Evolutionary conservation across 2,329 filamentous ascomycete genomes (phyloP), one percentile per base, ranked within the genome.

Genomic region (Penicillium sp.): DNA sequence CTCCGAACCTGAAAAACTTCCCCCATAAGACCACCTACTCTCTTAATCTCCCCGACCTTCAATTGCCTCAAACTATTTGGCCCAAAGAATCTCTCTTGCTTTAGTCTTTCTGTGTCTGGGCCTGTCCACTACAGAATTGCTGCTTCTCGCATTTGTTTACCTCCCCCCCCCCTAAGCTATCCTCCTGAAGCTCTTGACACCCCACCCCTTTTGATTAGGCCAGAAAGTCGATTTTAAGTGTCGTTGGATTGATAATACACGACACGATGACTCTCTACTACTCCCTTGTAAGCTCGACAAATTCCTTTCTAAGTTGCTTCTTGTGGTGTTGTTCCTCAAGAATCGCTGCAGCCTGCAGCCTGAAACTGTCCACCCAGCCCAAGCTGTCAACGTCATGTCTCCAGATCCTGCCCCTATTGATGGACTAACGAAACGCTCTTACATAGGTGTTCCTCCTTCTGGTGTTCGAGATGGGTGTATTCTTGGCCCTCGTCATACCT

Each of bases 11-110:
- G 55, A 58, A 61, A 65, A 67, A 55, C 61, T 62, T 54, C 59
- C 64, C 59, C 61, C 59, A 64, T 70, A 94, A 91, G 90, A 94
- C 70, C 95, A 95, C 79, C 77, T 89, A 93, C 59, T 64, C 61
- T 60, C 54, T 56, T 50, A 10, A 37, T 37, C 37, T 50, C 33
- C 27, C 50, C 35, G 17, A 23, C 45, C 42, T 47, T 84, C 57
- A 57, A 58, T 94, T 57, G 49, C 37, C 23, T 48, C 48, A 45
- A 45, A 19, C 46, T 56, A 13, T 27, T 52, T 40, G 21, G 54
- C 42, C 19, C 56, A 56, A 60, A 15, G 50, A 45, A 37, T 25
- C n/a, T 35, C 46, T 49, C 19, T 54, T 49, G 42, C 23, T 57
- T 33, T 25, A 21, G 17, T 33, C 9, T 40, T 43, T 37, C 19